Conservation (phyloP, 306 rosid species). For the Malus orientalis region DNA sequence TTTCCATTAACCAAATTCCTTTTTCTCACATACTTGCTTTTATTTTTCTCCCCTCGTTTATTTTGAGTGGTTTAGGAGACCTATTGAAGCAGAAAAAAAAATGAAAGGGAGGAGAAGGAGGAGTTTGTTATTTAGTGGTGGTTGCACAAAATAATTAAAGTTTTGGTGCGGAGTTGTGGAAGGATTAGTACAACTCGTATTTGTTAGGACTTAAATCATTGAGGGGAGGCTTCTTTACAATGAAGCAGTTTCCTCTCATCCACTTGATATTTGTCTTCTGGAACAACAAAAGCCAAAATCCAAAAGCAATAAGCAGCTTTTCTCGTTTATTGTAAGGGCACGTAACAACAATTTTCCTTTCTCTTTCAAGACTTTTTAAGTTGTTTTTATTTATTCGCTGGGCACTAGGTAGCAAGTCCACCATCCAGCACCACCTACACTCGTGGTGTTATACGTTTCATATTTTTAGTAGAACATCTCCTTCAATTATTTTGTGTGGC, state of each 20-base stretch:
- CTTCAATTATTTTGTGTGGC: neutral
- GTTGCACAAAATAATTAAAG: slow-evolving; percentile 13
- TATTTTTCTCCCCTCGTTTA: neutral
- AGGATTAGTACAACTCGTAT: neutral
- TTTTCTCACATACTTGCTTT: neutral
- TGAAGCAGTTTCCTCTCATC: slow-evolving; percentile 22
- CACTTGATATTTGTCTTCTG: neutral
- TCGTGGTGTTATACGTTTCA: neutral
- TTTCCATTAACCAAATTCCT: neutral
- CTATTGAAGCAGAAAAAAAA: slow-evolving; percentile 5
- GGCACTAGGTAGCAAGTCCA: neutral
- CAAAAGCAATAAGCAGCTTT: neutral
- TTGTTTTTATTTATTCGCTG: neutral
- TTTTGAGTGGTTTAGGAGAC: slow-evolving; percentile 7
- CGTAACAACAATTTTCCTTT: neutral
- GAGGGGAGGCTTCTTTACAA: slow-evolving; percentile 6
- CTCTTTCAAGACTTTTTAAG: neutral
- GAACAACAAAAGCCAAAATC: neutral
- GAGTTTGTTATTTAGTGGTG: slow-evolving; percentile 11
- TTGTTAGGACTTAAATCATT: neutral
- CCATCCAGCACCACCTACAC: neutral
- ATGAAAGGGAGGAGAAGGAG: neutral
- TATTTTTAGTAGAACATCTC: neutral
- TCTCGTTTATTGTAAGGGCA: neutral
- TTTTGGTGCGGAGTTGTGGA: slow-evolving; percentile 6